A percentile compares a stretch with the other conserved stretches of the same genome.
Evolutionary conservation across 2,329 filamentous ascomycete species (phyloP).

Genomic region (Cladosporium phlei): DNA sequence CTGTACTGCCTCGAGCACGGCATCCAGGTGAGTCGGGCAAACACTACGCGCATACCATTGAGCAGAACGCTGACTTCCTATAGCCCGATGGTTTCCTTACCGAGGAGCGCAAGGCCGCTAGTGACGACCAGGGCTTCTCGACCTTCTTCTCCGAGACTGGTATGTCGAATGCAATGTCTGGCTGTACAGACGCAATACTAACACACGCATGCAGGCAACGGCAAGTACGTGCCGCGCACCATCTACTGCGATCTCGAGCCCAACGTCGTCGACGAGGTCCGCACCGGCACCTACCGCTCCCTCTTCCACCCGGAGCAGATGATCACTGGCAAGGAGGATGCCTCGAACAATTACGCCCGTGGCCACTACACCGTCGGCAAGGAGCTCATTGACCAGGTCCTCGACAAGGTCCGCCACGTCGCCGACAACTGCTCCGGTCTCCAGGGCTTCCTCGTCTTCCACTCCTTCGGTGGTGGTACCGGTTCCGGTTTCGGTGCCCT

Average conservation of each 20-base stretch:
- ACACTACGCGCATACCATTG: slow-evolving; percentile 11
- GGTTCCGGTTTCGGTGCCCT: slow-evolving; percentile 98
- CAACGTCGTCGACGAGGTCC: slow-evolving; percentile 98
- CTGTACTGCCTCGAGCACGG: slow-evolving; percentile 99
- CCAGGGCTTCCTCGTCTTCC: slow-evolving; percentile 98
- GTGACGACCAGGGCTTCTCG: slow-evolving; percentile 96
- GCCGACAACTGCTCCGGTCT: slow-evolving; percentile 97
- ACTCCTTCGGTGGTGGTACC: slow-evolving; percentile 98
- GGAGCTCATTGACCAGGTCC: slow-evolving; percentile 95
- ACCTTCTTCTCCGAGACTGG: slow-evolving; percentile 99
- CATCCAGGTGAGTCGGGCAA: slow-evolving; percentile 92
- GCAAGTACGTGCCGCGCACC: slow-evolving; percentile 97
- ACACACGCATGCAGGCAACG: slow-evolving; percentile 62
- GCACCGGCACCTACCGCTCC: slow-evolving; percentile 90
- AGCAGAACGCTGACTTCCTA: slow-evolving; percentile 19
- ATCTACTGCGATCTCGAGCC: slow-evolving; percentile 99
- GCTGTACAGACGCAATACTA: slow-evolving; percentile 14
- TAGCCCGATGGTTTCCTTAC: slow-evolving; percentile 98
- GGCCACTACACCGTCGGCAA: slow-evolving; percentile 99
- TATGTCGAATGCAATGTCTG: slow-evolving; percentile 75
- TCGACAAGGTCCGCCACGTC: slow-evolving; percentile 96
- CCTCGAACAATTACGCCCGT: slow-evolving; percentile 99
- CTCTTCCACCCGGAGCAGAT: slow-evolving; percentile 99
- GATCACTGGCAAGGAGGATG: slow-evolving; percentile 99
- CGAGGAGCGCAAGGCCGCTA: slow-evolving; percentile 89